Conservation (phyloP, 306 rosid species). For the Quercus rubra region DNA sequence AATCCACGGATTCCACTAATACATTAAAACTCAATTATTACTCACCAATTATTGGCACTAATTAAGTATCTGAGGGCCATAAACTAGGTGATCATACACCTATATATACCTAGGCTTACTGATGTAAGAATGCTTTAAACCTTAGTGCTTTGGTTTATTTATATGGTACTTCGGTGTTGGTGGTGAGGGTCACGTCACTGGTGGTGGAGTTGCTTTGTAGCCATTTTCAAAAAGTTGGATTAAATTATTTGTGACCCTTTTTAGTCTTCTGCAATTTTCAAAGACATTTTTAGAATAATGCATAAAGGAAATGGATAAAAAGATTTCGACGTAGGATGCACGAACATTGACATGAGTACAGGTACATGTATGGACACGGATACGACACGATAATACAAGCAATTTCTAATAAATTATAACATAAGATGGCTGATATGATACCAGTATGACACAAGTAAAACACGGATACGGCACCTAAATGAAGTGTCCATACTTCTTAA, state of each 20-base stretch:
- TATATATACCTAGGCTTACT: too few species aligned
- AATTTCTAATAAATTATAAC: too few species aligned
- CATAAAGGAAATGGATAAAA: too few species aligned
- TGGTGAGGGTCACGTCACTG: conserved; percentile 25
- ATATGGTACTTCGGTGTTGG: conserved; percentile 31
- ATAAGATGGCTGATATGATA: too few species aligned
- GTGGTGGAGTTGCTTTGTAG: conserved; percentile 39
- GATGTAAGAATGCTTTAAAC: not conserved
- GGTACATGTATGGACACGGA: too few species aligned
- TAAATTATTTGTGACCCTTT: not conserved
- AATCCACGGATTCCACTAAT: conserved; percentile 15
- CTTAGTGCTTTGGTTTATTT: conserved; percentile 35
- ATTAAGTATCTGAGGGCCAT: not conserved
- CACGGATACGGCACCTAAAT: fast-evolving
- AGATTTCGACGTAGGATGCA: too few species aligned
- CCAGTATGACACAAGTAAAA: fast-evolving
- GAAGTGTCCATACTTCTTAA: too few species aligned
- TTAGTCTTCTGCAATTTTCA: not conserved
- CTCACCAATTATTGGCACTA: not conserved
- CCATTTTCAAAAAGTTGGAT: not conserved
- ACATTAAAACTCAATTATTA: conserved; percentile 5
- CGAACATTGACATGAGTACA: fast-evolving
- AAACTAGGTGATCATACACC: too few species aligned
- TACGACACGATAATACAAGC: too few species aligned
- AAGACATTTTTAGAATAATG: not conserved